Evolutionary conservation across 1,139 yeast genomes (phyloP), one percentile per base, ranked within the genome.

Genomic region (Blastobotrys illinoisensis): DNA sequence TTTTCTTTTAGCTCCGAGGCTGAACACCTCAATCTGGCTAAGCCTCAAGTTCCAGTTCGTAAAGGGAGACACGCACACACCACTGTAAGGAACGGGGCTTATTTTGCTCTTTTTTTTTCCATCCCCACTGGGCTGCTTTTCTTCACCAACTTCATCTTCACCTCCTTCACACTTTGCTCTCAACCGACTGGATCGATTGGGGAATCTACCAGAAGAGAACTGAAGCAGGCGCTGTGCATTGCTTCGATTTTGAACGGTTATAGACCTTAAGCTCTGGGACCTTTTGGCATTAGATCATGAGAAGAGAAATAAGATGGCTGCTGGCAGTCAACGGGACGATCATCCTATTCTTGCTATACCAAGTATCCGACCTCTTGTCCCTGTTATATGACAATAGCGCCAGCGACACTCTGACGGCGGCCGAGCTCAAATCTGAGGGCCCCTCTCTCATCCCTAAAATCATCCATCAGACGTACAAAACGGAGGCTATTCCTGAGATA

Each of bases 401-500:
- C 9, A 9, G 26, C 2, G 55, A 54, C 32, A 53, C 56, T 7
- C 16, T 56, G 7, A 21, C 46, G n/a, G 54, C 48, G 44, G 44
- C 44, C 3, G 58, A 56, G 16, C 26, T 55, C 47, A 21, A 21
- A 11, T n/a, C 18, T 9, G 44, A 47, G 23, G 43, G 21, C 28
- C 23, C 26, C 7, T 19, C 23, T 6, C 26, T 51, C 36, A 88
- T 90, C 50, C 98, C 98, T 44, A 88, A 86, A 66, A 89, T 90
- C 67, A 89, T 90, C 55, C 98, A 90, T 68, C 98, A 90, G 71
- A 90, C 97, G 14, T 90, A 90, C 72, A 90, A 88, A 70, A 85
- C 87, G 24, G 79, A 74, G 19, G 79, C 82, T 23, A 80, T 90
- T 24, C 98, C 97, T 1, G 88, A 82, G 49, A 75, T 80, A 54